Conservation (phyloP, 768 basidiomycete species). For the Solioccasus polychromus region DNA sequence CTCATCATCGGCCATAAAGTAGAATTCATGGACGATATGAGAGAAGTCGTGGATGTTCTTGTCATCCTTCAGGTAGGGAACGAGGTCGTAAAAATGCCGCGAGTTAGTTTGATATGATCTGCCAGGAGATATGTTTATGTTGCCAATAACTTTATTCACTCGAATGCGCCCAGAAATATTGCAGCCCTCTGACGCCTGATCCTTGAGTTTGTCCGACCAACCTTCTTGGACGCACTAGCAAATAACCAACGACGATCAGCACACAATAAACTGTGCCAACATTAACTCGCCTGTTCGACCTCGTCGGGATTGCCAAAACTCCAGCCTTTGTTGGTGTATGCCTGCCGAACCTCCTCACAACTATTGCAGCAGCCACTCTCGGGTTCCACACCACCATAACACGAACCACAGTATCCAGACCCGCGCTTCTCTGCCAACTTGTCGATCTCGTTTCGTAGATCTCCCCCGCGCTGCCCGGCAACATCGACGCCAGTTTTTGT, state of each 20-base stretch:
- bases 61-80: constrained; percentile 91
- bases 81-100: constrained; percentile 81
- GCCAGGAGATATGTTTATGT: constrained; percentile 92
- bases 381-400: constrained; percentile 84
- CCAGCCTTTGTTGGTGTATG: constrained; percentile 93
- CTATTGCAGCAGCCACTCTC: constrained; percentile 88
- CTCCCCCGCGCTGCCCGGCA: constrained; percentile 50
- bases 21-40: constrained; percentile 78
- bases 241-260: neutral
- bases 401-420: constrained; percentile 85
- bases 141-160: constrained; percentile 96
- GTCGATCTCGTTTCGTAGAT: constrained; percentile 86
- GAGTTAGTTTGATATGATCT: constrained; percentile 88
- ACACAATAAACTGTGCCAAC: neutral
- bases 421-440: constrained; percentile 61
- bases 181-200: constrained; percentile 93
- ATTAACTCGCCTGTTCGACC: constrained; percentile 80
- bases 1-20: constrained; percentile 80
- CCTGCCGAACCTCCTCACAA: constrained; percentile 90
- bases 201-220: constrained; percentile 91
- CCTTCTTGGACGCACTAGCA: constrained; percentile 86
- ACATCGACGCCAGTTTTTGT: constrained; percentile 58
- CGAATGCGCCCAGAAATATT: constrained; percentile 88
- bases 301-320: constrained; percentile 88
- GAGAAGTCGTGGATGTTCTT: constrained; percentile 91